Conservation (phyloP, 345 rosid species). For the Moricandia moricandioides region DNA sequence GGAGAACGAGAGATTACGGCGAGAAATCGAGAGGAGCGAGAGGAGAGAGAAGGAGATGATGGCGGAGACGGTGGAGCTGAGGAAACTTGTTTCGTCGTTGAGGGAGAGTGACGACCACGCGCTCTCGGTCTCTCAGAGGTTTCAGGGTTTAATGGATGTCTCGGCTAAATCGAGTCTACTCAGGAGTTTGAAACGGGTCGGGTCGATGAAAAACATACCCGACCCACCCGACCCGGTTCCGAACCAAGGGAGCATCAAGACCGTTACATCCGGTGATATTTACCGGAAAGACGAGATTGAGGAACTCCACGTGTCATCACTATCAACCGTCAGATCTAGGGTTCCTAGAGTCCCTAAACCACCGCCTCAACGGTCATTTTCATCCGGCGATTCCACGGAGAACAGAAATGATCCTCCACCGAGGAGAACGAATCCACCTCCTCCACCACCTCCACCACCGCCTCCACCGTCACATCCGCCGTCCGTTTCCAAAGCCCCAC, state of each 20-base stretch:
- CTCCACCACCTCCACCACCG: slow-evolving; percentile 31
- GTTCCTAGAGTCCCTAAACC: slow-evolving; percentile 86
- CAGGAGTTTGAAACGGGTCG: slow-evolving; percentile 50
- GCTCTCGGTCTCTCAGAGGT: slow-evolving; percentile 65
- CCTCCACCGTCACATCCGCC: slow-evolving; percentile 24
- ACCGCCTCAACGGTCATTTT: slow-evolving; percentile 60
- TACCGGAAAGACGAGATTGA: slow-evolving; percentile 52
- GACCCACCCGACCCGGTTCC: slow-evolving; percentile 36
- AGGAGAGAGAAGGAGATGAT: slow-evolving; percentile 50
- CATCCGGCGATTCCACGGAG: slow-evolving; percentile 33
- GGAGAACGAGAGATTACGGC: slow-evolving; percentile 49
- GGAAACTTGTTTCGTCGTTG: slow-evolving; percentile 39
- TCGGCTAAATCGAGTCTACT: slow-evolving; percentile 52
- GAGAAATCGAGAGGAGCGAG: slow-evolving; percentile 35
- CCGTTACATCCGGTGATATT: slow-evolving; percentile 7
- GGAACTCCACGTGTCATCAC: slow-evolving; percentile 59
- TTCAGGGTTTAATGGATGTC: slow-evolving; percentile 61
- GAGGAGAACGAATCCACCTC: slow-evolving; percentile 36
- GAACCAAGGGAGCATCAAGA: neutral
- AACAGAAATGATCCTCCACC: slow-evolving; percentile 21
- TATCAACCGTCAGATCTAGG: slow-evolving; percentile 61
- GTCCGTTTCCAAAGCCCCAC: slow-evolving; percentile 27
- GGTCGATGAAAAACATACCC: slow-evolving; percentile 21
- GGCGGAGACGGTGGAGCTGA: slow-evolving; percentile 49
- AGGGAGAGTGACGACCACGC: slow-evolving; percentile 46